These are phyloP conservation scores for Hanseniaspora gamundiae DNA, from an alignment of 1,139 yeast genomes.

Conservation along the genomic window DNA sequence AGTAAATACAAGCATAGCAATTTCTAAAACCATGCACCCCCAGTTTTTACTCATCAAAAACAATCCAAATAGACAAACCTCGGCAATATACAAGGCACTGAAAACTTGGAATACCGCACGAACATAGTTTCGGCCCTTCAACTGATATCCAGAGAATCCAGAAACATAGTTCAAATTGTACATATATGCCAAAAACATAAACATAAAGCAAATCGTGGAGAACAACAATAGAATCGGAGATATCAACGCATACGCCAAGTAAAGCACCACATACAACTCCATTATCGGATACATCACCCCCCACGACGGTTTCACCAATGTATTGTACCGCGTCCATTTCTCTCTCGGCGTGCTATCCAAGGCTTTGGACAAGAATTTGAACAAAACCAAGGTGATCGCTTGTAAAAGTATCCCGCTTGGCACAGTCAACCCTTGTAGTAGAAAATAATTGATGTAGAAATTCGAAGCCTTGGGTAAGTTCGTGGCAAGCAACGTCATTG, in stretches of 20 bases:
- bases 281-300: conserved; percentile 66
- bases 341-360: conserved; percentile 57
- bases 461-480: conserved; percentile 65
- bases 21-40: conserved; percentile 62
- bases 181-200: conserved; percentile 52
- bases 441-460: conserved; percentile 53
- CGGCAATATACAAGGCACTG: conserved; percentile 54
- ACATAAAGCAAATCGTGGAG: conserved; percentile 44
- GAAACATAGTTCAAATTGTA: conserved; percentile 44
- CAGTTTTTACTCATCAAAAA: conserved; percentile 61
- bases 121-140: conserved; percentile 57
- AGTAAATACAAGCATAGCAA: conserved; percentile 38
- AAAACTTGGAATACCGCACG: conserved; percentile 54
- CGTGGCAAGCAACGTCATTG: conserved; percentile 43
- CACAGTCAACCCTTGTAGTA: conserved; percentile 54
- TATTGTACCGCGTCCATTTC: conserved; percentile 41
- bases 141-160: conserved; percentile 41
- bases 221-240: conserved; percentile 66
- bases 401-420: conserved; percentile 56
- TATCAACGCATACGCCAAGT: conserved; percentile 60
- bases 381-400: conserved; percentile 32
- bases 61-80: conserved; percentile 51
- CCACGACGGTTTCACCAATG: conserved; percentile 43
- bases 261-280: conserved; percentile 61
- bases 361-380: conserved; percentile 28